phyloP scores from a whole-genome alignment of 2,329 filamentous ascomycete genomes.

The Monilinia vaccinii-corymbosi region DNA sequence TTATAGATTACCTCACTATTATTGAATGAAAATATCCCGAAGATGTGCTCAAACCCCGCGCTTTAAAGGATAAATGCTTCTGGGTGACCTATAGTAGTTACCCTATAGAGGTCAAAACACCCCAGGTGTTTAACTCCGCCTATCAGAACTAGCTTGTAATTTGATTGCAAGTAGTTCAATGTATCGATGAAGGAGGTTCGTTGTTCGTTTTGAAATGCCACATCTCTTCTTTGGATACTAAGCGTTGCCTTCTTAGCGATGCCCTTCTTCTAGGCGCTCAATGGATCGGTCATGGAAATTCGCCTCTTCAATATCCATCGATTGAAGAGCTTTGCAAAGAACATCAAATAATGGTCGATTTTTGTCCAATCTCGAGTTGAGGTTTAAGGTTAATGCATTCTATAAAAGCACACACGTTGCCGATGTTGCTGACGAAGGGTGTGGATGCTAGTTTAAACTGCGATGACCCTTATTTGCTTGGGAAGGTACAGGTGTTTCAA shows the following conservation, averaged over 20 bases:
- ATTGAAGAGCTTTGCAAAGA: conserved; percentile 79
- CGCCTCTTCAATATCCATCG: conserved; percentile 79
- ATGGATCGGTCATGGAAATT: conserved; percentile 79
- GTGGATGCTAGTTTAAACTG: conserved; percentile 78
- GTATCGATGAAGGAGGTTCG: too few species aligned
- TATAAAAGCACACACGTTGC: conserved; percentile 68
- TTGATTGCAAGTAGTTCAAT: neutral
- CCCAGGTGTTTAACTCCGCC: too few species aligned
- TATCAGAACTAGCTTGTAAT: neutral
- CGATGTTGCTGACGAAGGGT: conserved; percentile 71
- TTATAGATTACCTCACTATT: too few species aligned
- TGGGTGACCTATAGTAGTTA: too few species aligned
- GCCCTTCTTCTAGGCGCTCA: conserved; percentile 74
- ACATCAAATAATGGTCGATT: conserved; percentile 75
- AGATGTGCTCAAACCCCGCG: too few species aligned
- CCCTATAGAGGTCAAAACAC: too few species aligned
- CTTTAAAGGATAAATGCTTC: too few species aligned
- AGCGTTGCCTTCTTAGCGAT: conserved; percentile 52
- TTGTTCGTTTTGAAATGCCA: neutral
- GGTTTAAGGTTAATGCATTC: conserved; percentile 68
- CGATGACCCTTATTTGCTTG: conserved; percentile 82
- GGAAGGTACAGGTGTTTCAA: conserved; percentile 76
- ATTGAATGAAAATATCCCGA: too few species aligned
- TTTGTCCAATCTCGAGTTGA: conserved; percentile 82
- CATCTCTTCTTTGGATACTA: neutral